phyloP scores from a whole-genome alignment of 78 protist species.

The Emiliania huxleyi region DNA sequence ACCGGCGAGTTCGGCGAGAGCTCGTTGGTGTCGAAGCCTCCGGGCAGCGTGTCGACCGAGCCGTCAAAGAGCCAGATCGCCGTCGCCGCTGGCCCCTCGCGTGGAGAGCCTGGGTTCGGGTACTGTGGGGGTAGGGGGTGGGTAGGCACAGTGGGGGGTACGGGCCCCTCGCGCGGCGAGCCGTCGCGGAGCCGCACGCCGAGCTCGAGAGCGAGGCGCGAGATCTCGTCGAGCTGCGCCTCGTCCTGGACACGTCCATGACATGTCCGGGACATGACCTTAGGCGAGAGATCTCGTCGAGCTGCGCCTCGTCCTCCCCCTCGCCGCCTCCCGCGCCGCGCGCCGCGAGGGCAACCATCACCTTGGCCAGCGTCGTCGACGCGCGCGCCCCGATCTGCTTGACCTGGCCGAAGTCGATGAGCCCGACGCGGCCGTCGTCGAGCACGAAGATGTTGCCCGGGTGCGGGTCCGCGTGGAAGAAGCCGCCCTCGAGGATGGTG shows the following conservation, averaged over 20 bases:
- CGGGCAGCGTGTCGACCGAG: background rate
- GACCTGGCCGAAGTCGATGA: conserved; percentile 61
- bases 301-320: too few relatives aligned
- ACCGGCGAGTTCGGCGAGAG: conserved; percentile 12
- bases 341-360: conserved; percentile 35
- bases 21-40: conserved; percentile 11
- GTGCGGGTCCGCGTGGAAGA: conserved; percentile 65
- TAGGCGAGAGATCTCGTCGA: too few relatives aligned
- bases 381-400: background rate
- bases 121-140: too few relatives aligned
- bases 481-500: conserved; percentile 37
- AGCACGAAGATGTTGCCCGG: conserved; percentile 61
- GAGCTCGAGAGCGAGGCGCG: conserved; percentile 3
- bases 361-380: background rate
- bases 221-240: background rate
- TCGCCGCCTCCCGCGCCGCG: background rate
- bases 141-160: too few relatives aligned
- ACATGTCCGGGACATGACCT: too few relatives aligned
- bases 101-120: too few relatives aligned
- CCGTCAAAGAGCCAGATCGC: conserved; percentile 28
- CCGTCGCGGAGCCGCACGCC: background rate
- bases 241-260: too few relatives aligned
- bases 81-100: conserved; percentile 20
- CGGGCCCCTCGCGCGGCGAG: background rate
- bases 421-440: conserved; percentile 56